Evolutionary conservation across 768 basidiomycete genomes (phyloP).

Genomic region (Strobilomyces dryophilus): DNA sequence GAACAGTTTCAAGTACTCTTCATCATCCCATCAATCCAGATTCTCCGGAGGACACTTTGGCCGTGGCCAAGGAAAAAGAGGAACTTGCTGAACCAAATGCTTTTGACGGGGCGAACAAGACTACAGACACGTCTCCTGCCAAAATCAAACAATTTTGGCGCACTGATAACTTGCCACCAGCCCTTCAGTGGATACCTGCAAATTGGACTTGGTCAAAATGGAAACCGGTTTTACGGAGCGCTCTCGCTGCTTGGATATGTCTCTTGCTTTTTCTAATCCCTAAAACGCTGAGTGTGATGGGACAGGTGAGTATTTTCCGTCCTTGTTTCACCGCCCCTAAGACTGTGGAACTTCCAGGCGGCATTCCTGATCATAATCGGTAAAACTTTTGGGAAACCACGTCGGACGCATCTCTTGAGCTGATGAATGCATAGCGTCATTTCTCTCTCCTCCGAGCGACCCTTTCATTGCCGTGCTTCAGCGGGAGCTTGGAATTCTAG

Average conservation of each 20-base stretch:
- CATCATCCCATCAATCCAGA: background rate
- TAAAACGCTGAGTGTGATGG: constrained; percentile 43
- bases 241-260: constrained; percentile 59
- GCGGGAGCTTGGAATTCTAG: constrained; percentile 53
- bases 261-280: constrained; percentile 58
- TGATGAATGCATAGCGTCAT: constrained; percentile 39
- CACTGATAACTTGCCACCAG: constrained; percentile 22
- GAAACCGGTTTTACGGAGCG: constrained; percentile 61
- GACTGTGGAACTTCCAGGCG: constrained; percentile 38
- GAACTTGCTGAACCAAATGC: background rate
- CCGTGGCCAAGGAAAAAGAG: background rate
- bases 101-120: background rate
- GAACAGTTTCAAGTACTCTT: background rate
- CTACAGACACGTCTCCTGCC: background rate
- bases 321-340: background rate
- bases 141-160: background rate
- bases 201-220: constrained; percentile 56
- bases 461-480: constrained; percentile 68
- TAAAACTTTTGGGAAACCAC: constrained; percentile 18
- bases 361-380: constrained; percentile 63
- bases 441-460: constrained; percentile 64
- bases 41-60: background rate
- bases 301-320: constrained; percentile 41
- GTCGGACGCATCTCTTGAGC: background rate
- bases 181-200: constrained; percentile 51